Base-by-base conservation (phyloP, 2,329 filamentous ascomycete genomes). In the Ophiostoma triangulosporum region DNA sequence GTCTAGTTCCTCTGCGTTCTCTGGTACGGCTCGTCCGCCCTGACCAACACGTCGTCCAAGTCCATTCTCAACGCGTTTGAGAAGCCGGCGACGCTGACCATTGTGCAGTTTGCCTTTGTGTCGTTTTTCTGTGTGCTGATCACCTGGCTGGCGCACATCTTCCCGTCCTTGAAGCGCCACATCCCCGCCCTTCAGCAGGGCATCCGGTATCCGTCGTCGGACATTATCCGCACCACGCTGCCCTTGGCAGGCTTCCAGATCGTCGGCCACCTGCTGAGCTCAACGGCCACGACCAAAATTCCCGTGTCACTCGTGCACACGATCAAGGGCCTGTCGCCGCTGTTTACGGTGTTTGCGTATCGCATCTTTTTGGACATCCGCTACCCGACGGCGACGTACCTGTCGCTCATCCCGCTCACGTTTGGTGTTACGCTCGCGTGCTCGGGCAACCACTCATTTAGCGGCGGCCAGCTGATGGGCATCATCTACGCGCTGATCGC, bases 41-140 rank as follows among this genome's bases (percentile, higher is more conserved):
- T 97, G 61, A 96, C 93, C 57, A 98, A 97, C 66, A 96, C 93
- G 2, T 97, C 93, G 24, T 96, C 93, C 51, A 98, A 98, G 71
- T 87, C 91, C 17, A 98, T 98, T 64, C 75, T 97, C 57, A 96
- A 88, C 60, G 86, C 88, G 43, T 88, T 96, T 60, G 82, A 87
- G 55, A 93, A 88, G 68, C 91, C 91, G 1, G 86, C 93, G 31
- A 96, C 91, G 20, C 77, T 97, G 62, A 97, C 91, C 1, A 76
- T 95, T 55, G 76, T 95, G 51, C 93, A 98, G 73, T 98, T 98
- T 70, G 85, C 81, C 54, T 90, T 96, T 63, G 91, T 98, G 38
- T 88, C 88, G 11, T 80, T 83, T 53, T 93, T 89, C 74, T 98
- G 93, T 68, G 66, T 97, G 26, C 67, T 89, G 51, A 77, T 90